Evolutionary conservation across 208 protist species (phyloP).

Genomic region (Phytomonas francai): DNA sequence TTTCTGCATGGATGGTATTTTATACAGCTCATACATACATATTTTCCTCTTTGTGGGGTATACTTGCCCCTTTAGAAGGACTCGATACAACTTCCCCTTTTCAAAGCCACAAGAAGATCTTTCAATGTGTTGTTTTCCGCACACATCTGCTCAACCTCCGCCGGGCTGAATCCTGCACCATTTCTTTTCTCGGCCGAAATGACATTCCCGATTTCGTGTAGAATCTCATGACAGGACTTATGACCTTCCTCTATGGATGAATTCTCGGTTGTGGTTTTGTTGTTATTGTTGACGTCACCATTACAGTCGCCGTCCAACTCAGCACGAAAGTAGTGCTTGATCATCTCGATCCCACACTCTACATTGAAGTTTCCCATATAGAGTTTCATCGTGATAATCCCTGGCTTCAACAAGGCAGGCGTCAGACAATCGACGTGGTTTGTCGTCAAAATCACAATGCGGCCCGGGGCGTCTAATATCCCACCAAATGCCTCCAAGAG

Average conservation of each 20-base stretch:
- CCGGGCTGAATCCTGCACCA: slow-evolving; percentile 46
- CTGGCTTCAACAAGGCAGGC: slow-evolving; percentile 74
- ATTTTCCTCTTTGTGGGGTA: neutral
- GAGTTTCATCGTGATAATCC: slow-evolving; percentile 87
- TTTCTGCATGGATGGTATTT: neutral
- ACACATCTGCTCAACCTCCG: slow-evolving; percentile 84
- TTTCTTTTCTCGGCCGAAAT: slow-evolving; percentile 10
- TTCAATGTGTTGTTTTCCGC: slow-evolving; percentile 74
- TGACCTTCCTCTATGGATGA: neutral
- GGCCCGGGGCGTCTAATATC: slow-evolving; percentile 79
- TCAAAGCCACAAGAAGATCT: slow-evolving; percentile 44
- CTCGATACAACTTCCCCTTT: slow-evolving; percentile 41
- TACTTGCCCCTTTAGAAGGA: slow-evolving; percentile 26
- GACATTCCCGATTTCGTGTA: slow-evolving; percentile 12
- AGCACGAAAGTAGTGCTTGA: slow-evolving; percentile 58
- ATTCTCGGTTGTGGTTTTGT: neutral
- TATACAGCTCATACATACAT: neutral
- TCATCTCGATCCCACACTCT: slow-evolving; percentile 65
- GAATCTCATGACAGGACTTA: slow-evolving; percentile 2
- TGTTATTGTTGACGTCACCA: neutral
- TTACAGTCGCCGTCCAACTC: neutral
- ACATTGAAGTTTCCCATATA: slow-evolving; percentile 77
- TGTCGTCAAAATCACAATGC: slow-evolving; percentile 92
- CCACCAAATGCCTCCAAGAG: slow-evolving; percentile 92
- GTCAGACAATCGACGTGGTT: slow-evolving; percentile 90